Conservation (phyloP, 2,329 filamentous ascomycete species). For the Graphilbum fragrans region DNA sequence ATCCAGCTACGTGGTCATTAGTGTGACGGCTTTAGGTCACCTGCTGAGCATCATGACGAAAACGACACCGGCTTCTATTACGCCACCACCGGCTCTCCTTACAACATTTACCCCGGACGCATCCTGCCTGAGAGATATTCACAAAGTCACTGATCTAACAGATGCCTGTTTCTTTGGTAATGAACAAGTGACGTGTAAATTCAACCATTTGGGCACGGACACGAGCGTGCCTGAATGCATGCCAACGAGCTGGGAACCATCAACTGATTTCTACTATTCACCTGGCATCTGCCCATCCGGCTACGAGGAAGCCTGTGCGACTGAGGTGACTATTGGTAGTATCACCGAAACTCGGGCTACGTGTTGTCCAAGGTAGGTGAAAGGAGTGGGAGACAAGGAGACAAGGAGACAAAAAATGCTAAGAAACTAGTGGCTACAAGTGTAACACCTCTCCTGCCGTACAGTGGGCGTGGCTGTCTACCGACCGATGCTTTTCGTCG, state of each 20-base stretch:
- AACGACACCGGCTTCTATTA: too few species aligned
- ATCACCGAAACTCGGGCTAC: slow-evolving; percentile 1
- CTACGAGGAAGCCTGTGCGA: slow-evolving; percentile 3
- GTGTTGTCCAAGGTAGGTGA: slow-evolving; percentile 5
- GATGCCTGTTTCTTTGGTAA: too few species aligned
- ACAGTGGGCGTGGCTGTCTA: slow-evolving; percentile 2
- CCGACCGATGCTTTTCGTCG: slow-evolving; percentile 6
- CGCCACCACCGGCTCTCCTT: slow-evolving; percentile 1
- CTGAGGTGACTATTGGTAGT: not conserved
- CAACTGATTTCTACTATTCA: not conserved
- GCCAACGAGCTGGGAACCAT: slow-evolving; percentile 2
- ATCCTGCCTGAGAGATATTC: slow-evolving; percentile 3
- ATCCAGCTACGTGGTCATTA: too few species aligned
- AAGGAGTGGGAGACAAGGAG: not conserved
- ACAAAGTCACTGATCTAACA: not conserved
- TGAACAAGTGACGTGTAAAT: not conserved
- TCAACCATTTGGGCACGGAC: slow-evolving; percentile 2
- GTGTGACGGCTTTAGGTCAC: too few species aligned
- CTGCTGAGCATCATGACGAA: too few species aligned
- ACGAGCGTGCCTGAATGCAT: slow-evolving; percentile 1
- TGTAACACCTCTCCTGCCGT: slow-evolving; percentile 1
- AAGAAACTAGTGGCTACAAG: not conserved
- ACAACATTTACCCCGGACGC: slow-evolving; percentile 5
- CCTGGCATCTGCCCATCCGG: slow-evolving; percentile 6
- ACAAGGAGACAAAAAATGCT: not conserved